A percentile compares a stretch with the other conserved stretches of the same genome.
phyloP scores from a whole-genome alignment of 176 grass and related monocot species.

The Oryza meridionalis region DNA sequence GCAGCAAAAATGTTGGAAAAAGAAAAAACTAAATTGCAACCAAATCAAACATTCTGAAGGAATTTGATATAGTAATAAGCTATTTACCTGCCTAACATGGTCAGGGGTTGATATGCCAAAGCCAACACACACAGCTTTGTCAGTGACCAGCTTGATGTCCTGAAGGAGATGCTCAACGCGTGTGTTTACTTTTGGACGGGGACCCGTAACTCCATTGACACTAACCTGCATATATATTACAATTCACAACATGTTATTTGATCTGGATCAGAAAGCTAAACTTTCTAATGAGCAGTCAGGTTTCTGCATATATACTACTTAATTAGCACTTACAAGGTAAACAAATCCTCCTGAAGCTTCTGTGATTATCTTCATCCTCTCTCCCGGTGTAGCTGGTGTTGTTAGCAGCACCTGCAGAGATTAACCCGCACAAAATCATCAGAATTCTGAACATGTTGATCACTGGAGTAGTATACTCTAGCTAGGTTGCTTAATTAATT shows the following conservation, averaged over 20 bases:
- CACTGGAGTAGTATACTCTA: too few relatives aligned
- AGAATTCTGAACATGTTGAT: background rate
- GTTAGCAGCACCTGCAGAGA: slow-evolving; percentile 65
- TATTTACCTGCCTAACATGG: slow-evolving; percentile 69
- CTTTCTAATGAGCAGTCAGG: background rate
- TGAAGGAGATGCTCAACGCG: slow-evolving; percentile 66
- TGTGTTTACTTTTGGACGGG: slow-evolving; percentile 55
- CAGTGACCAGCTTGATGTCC: slow-evolving; percentile 71
- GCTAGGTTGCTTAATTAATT: background rate
- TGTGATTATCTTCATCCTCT: slow-evolving; percentile 78
- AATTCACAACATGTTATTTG: background rate
- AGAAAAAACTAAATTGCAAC: too few relatives aligned
- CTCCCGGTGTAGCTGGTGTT: slow-evolving; percentile 70
- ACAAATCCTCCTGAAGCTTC: slow-evolving; percentile 69
- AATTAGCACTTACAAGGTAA: slow-evolving; percentile 60
- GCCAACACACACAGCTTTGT: slow-evolving; percentile 83
- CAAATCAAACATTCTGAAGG: background rate
- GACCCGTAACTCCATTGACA: slow-evolving; percentile 72
- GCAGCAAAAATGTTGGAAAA: background rate
- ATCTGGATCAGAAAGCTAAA: background rate
- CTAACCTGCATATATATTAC: slow-evolving; percentile 46
- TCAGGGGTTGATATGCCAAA: slow-evolving; percentile 89
- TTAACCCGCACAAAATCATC: background rate
- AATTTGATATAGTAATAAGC: background rate
- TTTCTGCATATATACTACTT: background rate